Evolutionary conservation across 352 stramenopile species (phyloP).

Genomic region (Phytophthora macrochlamydospora): DNA sequence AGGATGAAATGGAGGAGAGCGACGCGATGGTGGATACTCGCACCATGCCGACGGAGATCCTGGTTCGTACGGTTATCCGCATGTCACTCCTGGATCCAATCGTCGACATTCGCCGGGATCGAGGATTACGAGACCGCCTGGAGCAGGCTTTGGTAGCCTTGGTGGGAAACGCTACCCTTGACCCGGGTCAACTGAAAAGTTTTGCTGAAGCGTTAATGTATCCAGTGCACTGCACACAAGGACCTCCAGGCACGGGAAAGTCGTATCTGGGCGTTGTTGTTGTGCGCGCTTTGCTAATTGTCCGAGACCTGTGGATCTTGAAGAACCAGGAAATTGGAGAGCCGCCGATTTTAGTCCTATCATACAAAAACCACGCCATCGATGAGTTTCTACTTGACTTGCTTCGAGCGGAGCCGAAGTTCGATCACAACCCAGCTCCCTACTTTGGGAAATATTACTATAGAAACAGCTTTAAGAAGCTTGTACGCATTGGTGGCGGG

Average conservation of each 20-base stretch:
- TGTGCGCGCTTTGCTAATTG: constrained; percentile 75
- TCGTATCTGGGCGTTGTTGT: constrained; percentile 90
- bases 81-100: constrained; percentile 74
- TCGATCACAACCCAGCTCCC: constrained; percentile 26
- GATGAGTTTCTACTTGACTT: constrained; percentile 88
- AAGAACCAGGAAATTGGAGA: constrained; percentile 67
- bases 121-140: constrained; percentile 37
- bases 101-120: constrained; percentile 78
- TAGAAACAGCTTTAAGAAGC: constrained; percentile 37
- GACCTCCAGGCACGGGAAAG: constrained; percentile 88
- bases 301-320: constrained; percentile 75
- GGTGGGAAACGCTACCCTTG: constrained; percentile 59
- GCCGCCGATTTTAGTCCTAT: constrained; percentile 82
- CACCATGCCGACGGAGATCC: background rate
- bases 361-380: constrained; percentile 91
- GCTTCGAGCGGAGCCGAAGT: constrained; percentile 50
- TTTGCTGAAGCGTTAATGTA: constrained; percentile 78
- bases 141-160: constrained; percentile 43
- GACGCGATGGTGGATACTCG: background rate
- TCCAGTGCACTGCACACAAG: constrained; percentile 88
- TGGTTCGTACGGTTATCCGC: constrained; percentile 56
- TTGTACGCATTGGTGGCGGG: constrained; percentile 72
- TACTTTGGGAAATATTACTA: constrained; percentile 32
- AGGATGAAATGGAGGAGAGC: constrained; percentile 12
- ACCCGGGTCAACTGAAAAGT: constrained; percentile 72